A percentile compares a stretch with the other conserved stretches of the same genome.
These are phyloP conservation scores for Sarocladiaceae sp. DNA, from an alignment of 2,329 filamentous ascomycete genomes.

Conservation along the genomic window DNA sequence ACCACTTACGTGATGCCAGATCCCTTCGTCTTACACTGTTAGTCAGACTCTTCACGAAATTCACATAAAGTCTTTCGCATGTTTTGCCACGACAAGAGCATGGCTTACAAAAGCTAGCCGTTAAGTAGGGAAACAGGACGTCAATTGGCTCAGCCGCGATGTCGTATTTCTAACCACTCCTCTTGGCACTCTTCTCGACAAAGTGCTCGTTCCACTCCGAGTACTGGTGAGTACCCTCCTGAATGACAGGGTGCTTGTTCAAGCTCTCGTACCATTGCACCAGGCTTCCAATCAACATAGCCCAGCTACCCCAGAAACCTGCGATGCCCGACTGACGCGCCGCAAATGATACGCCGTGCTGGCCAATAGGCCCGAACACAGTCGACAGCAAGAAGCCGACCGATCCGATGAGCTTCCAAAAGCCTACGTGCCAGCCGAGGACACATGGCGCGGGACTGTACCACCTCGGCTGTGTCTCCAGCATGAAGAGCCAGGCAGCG, in stretches of 20 bases:
- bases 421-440: constrained; percentile 61
- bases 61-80: no score
- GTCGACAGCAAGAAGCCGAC: constrained; percentile 58
- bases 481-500: constrained; percentile 53
- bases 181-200: background rate
- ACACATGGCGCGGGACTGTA: constrained; percentile 49
- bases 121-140: no score
- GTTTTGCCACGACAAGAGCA: no score
- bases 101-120: no score
- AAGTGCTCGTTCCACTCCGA: background rate
- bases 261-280: background rate
- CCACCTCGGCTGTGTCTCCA: constrained; percentile 61
- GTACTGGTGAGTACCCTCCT: background rate
- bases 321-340: constrained; percentile 38
- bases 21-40: no score
- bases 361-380: constrained; percentile 26
- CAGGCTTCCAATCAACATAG: background rate
- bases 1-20: no score
- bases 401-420: constrained; percentile 59
- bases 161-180: no score
- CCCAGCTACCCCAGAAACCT: constrained; percentile 17
- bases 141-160: no score
- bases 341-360: background rate
- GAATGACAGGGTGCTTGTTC: background rate
- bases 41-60: no score